phyloP scores from a whole-genome alignment of 495 filamentous ascomycete species.

The Neurospora cerealis region DNA sequence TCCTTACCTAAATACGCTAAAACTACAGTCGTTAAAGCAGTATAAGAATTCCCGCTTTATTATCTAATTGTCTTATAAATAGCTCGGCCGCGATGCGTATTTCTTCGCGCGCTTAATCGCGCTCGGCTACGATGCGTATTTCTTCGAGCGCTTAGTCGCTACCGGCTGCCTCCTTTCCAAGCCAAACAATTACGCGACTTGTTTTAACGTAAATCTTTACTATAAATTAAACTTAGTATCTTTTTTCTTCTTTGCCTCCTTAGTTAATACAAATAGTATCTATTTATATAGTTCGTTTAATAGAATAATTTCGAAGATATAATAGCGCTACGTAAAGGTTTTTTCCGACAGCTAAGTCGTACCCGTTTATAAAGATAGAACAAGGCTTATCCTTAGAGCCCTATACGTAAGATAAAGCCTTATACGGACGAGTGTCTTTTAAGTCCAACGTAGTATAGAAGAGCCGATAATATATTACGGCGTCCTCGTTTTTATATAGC shows the following conservation, averaged over 20 bases:
- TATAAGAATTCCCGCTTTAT: not conserved
- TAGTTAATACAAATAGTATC: not conserved
- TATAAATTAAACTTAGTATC: not conserved
- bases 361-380: too few relatives aligned
- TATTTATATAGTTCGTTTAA: slow-evolving; percentile 4
- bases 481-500: too few relatives aligned
- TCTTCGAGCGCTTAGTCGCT: slow-evolving; percentile 16
- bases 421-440: not conserved
- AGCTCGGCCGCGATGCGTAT: slow-evolving; percentile 7
- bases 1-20: slow-evolving; percentile 1
- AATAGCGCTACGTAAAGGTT: slow-evolving; percentile 15
- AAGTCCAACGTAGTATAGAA: not conserved
- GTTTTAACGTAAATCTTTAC: not conserved
- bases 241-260: not conserved
- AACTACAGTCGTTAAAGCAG: slow-evolving; percentile 1
- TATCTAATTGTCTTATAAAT: slow-evolving; percentile 2
- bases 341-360: slow-evolving; percentile 6
- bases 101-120: too few relatives aligned
- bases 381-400: slow-evolving; percentile 6
- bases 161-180: slow-evolving; percentile 8
- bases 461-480: too few relatives aligned
- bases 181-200: not conserved
- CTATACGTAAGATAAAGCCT: slow-evolving; percentile 12
- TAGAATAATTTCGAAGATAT: slow-evolving; percentile 7
- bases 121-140: too few relatives aligned